Evolutionary conservation across 2,329 filamentous ascomycete species (phyloP).

Genomic region (Epichloe baconii): DNA sequence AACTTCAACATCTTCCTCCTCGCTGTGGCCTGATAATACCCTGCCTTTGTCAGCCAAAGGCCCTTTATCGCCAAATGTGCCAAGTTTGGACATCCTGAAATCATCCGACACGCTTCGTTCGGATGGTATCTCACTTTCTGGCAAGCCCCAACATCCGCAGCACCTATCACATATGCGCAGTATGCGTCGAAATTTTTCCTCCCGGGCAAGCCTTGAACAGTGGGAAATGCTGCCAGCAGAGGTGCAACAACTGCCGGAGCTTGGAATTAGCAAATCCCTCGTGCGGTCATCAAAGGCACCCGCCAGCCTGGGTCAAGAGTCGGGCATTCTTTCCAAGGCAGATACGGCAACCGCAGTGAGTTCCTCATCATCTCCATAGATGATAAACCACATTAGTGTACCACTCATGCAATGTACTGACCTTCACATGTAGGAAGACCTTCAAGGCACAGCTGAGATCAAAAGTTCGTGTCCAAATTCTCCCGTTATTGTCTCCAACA

Average conservation of each 20-base stretch:
- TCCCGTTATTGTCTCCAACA: neutral
- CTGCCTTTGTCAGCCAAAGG: slow-evolving; percentile 1
- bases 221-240: neutral
- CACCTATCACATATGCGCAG: neutral
- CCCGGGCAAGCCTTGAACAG: neutral
- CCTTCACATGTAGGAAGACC: neutral
- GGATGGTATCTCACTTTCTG: neutral
- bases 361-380: neutral
- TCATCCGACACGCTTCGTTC: neutral
- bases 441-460: neutral
- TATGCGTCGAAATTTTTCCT: neutral
- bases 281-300: neutral
- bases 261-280: neutral
- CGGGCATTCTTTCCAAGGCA: neutral
- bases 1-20: neutral
- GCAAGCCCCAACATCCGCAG: neutral
- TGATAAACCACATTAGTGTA: neutral
- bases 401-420: neutral
- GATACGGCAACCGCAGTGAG: neutral
- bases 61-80: neutral
- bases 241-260: neutral
- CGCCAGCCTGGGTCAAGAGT: neutral
- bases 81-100: neutral
- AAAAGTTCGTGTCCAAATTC: neutral
- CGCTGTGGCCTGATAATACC: neutral